Percentiles rank a stretch among this genome's conserved stretches.
These are phyloP conservation scores for Amphirosellinia nigrospora DNA, from an alignment of 495 filamentous ascomycete species.

Conservation along the genomic window DNA sequence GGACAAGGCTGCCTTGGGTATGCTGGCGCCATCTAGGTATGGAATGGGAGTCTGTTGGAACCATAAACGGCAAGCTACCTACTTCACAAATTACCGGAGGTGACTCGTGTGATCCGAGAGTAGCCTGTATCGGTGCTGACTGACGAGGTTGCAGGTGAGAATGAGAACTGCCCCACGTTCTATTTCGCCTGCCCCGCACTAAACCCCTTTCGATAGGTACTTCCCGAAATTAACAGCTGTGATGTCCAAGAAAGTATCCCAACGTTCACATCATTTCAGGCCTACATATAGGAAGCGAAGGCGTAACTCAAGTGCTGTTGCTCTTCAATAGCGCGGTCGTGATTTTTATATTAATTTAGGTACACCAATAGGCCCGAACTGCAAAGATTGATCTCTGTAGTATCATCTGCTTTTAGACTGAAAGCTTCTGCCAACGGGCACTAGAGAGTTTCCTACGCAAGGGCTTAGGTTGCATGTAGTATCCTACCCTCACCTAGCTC, in stretches of 20 bases:
- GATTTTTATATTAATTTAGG: constrained; percentile 2
- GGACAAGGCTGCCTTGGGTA: background rate
- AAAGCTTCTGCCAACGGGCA: background rate
- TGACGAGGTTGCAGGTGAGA: background rate
- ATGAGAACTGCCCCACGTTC: constrained; percentile 27
- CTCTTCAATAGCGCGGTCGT: background rate
- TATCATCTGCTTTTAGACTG: background rate
- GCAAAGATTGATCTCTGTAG: background rate
- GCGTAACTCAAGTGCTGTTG: background rate
- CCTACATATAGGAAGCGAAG: background rate
- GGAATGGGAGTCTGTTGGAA: background rate
- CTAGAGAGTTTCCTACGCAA: background rate
- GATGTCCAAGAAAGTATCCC: background rate
- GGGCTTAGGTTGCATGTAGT: background rate
- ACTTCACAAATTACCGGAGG: background rate
- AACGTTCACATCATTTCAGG: background rate
- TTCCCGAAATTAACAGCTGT: background rate
- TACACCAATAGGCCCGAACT: constrained; percentile 8
- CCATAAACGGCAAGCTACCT: background rate
- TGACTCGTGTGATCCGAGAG: constrained; percentile 8
- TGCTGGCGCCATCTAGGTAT: constrained; percentile 3
- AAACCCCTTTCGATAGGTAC: constrained; percentile 24
- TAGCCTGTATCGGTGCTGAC: constrained; percentile 13
- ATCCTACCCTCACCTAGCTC: constrained; percentile 22
- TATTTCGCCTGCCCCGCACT: constrained; percentile 34